Evolutionary conservation across 345 rosid species (phyloP), one percentile per base, ranked within the genome.

Genomic region (Euclidium syriacum): DNA sequence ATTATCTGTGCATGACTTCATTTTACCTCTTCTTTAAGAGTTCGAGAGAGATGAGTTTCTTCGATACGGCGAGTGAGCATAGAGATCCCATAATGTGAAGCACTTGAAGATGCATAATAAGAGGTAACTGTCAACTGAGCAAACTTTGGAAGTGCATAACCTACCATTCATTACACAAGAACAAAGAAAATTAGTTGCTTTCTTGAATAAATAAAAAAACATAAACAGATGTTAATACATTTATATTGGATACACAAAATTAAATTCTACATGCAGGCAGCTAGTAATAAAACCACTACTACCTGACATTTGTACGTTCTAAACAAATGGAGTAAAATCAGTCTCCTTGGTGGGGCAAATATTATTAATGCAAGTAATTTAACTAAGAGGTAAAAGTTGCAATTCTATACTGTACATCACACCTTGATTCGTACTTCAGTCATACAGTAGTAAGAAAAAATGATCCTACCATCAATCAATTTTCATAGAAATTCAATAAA

Each of bases 31-130:
- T 78, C 83, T 73, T 76, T 79, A 59, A 42, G 78, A 68, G 70
- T 52, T 43, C 44, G 65, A 44, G 87, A 78, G 64, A 61, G 62
- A 65, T 81, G 85, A 19, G 70, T 23, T 66, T 85, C 90, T 65
- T 94, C 99, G 22, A 87, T 72, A 48, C 62, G 80, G 44, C 91
- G 87, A 4, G 97, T 94, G 63, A 90, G 77, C 59, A 81, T 73
- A 27, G 97, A 94, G 65, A 94, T 77, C 62, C 90, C 84, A 77
- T 90, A 83, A 77, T 90, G 95, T 43, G 99, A 85, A 24, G 85
- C 96, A 74, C 99, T 94, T 46, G 97, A 85, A 60, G 99, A 79
- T 64, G 97, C 85, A 47, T 87, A 94, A 70, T 87, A 90, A 12
- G 99, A 89, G 16, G 95, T 85, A 56, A 85, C 95, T 3, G 84